Conservation (phyloP, 352 stramenopile genomes). For the Pythium aristosporum region DNA sequence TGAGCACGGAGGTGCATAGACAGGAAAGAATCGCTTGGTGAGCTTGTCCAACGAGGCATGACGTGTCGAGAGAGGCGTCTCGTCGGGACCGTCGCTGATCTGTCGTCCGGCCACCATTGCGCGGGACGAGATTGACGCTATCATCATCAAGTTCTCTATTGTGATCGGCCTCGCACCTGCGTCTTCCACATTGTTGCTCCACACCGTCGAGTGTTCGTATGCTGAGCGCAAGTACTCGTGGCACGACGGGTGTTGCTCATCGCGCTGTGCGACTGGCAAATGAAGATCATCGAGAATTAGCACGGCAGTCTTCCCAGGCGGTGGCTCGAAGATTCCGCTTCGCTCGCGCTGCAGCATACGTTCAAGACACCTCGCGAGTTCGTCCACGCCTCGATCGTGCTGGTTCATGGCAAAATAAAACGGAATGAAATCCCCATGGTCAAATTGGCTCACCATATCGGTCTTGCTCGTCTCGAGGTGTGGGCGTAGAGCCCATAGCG, state of each 20-base stretch:
- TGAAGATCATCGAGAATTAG: conserved; percentile 42
- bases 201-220: conserved; percentile 22
- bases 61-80: conserved; percentile 6
- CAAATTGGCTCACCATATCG: conserved; percentile 25
- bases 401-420: conserved; percentile 31
- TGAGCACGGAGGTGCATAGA: conserved; percentile 21
- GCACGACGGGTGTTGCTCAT: conserved; percentile 25
- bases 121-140: conserved; percentile 29
- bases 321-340: conserved; percentile 33
- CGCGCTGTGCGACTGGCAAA: conserved; percentile 23
- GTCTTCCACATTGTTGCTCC: conserved; percentile 3
- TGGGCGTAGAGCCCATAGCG: conserved; percentile 13
- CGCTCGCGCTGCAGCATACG: conserved; percentile 39
- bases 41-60: conserved; percentile 28
- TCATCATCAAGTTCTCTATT: conserved; percentile 32
- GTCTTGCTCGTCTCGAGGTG: conserved; percentile 15
- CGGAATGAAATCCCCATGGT: conserved; percentile 29
- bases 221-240: conserved; percentile 30
- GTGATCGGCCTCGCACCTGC: conserved; percentile 10
- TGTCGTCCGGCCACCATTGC: background rate
- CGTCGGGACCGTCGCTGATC: background rate
- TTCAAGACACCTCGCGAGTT: conserved; percentile 30
- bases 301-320: conserved; percentile 34
- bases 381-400: conserved; percentile 17
- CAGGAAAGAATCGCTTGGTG: conserved; percentile 24